A percentile compares a stretch with the other conserved stretches of the same genome.
These are phyloP conservation scores for Pseudotulostoma volvatum DNA, from an alignment of 495 filamentous ascomycete genomes.

Conservation along the genomic window DNA sequence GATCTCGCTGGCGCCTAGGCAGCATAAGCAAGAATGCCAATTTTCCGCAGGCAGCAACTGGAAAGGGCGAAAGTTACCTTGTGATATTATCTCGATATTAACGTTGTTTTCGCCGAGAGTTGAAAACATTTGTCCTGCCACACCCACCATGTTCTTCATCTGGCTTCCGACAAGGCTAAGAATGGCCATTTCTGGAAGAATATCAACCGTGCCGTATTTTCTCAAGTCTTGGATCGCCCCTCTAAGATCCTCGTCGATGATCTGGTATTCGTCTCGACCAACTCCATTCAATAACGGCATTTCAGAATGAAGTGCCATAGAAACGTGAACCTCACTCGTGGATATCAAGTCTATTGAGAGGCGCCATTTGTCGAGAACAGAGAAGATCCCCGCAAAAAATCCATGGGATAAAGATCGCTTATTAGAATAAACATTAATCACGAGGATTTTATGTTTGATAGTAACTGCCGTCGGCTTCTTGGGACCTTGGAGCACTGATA, in stretches of 20 bases:
- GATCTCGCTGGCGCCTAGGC: conserved; percentile 84
- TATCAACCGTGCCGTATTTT: conserved; percentile 68
- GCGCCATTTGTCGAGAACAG: conserved; percentile 59
- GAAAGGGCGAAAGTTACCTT: conserved; percentile 49
- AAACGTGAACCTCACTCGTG: conserved; percentile 86
- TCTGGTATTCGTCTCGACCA: conserved; percentile 44
- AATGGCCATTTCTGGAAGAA: conserved; percentile 78
- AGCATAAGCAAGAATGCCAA: too few species aligned
- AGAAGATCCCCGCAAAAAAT: conserved; percentile 83
- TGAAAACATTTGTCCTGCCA: conserved; percentile 78
- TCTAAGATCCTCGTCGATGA: conserved; percentile 47
- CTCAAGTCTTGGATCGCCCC: conserved; percentile 52
- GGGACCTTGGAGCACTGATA: conserved; percentile 31
- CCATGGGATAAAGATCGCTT: conserved; percentile 75
- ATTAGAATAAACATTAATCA: conserved; percentile 92
- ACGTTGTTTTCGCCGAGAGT: conserved; percentile 75
- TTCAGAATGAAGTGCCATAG: conserved; percentile 76
- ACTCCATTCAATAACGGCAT: conserved; percentile 35
- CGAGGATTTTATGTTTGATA: conserved; percentile 80
- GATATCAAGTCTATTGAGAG: conserved; percentile 88
- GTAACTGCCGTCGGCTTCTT: conserved; percentile 85
- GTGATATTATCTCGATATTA: conserved; percentile 96
- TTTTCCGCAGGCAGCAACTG: conserved; percentile 1
- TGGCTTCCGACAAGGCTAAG: conserved; percentile 80
- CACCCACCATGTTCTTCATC: conserved; percentile 88